Percentiles rank a stretch among this genome's conserved stretches.
Evolutionary conservation across 306 rosid species (phyloP).

Genomic region (Pterocarpus santalinus): DNA sequence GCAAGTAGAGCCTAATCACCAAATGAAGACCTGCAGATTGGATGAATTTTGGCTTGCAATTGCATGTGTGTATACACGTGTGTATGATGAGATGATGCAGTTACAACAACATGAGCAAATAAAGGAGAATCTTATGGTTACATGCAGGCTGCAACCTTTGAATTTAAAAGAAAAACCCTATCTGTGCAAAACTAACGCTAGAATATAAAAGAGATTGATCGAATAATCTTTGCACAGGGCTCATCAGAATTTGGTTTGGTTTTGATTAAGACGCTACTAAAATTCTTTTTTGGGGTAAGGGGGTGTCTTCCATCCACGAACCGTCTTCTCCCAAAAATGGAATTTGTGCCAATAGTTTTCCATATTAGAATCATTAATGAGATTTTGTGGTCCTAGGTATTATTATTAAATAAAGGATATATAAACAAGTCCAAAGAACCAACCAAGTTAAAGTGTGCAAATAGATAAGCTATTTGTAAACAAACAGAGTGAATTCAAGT

Average conservation of each 20-base stretch:
- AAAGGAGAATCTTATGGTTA: conserved; percentile 13
- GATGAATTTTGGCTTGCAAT: neutral
- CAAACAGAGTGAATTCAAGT: neutral
- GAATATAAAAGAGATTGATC: neutral
- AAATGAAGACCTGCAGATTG: neutral
- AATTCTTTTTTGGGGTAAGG: neutral
- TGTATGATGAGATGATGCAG: neutral
- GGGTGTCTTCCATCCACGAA: neutral
- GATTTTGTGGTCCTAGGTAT: neutral
- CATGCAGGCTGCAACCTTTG: neutral
- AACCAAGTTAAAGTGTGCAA: neutral
- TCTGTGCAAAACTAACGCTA: neutral
- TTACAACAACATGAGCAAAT: neutral
- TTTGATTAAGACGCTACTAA: neutral
- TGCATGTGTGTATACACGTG: neutral
- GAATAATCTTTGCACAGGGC: neutral
- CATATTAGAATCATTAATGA: conserved; percentile 17
- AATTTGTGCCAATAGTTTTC: neutral
- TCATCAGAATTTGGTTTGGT: neutral
- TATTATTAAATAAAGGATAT: neutral
- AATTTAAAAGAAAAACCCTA: neutral
- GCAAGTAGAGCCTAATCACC: neutral
- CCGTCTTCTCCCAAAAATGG: neutral
- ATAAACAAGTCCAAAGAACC: neutral
- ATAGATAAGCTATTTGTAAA: neutral